Evolutionary conservation across 768 basidiomycete genomes (phyloP).

Genomic region (Mycena amicta): DNA sequence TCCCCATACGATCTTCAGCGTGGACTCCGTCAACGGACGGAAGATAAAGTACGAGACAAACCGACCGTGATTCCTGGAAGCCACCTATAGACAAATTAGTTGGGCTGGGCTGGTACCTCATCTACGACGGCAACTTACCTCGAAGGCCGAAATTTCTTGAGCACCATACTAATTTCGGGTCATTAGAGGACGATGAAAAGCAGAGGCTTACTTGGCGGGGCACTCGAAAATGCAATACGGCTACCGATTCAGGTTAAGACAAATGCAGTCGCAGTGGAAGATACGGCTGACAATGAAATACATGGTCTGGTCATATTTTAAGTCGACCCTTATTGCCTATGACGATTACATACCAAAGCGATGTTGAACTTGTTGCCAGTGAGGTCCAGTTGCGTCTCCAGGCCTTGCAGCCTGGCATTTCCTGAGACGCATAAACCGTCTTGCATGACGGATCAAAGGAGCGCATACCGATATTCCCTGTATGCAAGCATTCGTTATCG

Average conservation of each 20-base stretch:
- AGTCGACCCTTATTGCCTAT: background rate
- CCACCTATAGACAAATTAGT: slow-evolving; percentile 44
- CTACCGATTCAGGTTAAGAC: slow-evolving; percentile 28
- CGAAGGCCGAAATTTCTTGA: slow-evolving; percentile 68
- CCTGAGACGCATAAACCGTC: slow-evolving; percentile 36
- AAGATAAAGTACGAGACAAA: background rate
- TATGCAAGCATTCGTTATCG: too few species aligned
- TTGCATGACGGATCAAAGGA: background rate
- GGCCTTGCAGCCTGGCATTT: slow-evolving; percentile 69
- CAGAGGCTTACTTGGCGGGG: slow-evolving; percentile 61
- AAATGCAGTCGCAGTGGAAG: background rate
- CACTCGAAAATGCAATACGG: slow-evolving; percentile 68
- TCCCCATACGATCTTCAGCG: slow-evolving; percentile 60
- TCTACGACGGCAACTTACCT: slow-evolving; percentile 44
- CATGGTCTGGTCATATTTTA: slow-evolving; percentile 51
- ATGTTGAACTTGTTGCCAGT: slow-evolving; percentile 66
- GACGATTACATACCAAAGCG: slow-evolving; percentile 49
- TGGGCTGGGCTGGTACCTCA: background rate
- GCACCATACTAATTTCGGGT: slow-evolving; percentile 44
- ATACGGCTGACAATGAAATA: slow-evolving; percentile 57
- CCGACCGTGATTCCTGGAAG: slow-evolving; percentile 65
- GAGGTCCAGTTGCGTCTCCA: slow-evolving; percentile 56
- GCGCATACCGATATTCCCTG: slow-evolving; percentile 59
- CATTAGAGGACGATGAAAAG: background rate
- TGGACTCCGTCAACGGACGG: background rate